Evolutionary conservation across 768 basidiomycete species (phyloP).

Genomic region (Leucosporidium yakuticum): DNA sequence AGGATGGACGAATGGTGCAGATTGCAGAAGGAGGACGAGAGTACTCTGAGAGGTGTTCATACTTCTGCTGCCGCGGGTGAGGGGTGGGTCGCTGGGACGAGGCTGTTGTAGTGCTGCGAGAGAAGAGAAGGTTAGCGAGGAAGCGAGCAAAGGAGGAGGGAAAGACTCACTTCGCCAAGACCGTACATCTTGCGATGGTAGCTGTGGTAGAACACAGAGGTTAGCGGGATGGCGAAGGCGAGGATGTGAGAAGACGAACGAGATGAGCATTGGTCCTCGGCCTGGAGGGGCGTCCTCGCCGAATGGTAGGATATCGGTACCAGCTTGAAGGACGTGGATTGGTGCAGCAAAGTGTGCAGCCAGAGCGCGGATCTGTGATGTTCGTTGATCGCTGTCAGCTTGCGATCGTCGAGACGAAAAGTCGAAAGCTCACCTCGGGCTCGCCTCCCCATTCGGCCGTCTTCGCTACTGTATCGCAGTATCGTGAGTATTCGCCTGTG

Average conservation of each 20-base stretch:
- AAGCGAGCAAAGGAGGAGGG: neutral
- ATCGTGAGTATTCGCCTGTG: conserved; percentile 48
- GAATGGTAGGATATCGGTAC: conserved; percentile 58
- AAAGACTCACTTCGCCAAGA: conserved; percentile 58
- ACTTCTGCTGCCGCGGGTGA: no score
- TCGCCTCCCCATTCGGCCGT: conserved; percentile 97
- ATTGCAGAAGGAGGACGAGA: no score
- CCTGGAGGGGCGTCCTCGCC: conserved; percentile 69
- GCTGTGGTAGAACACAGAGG: conserved; percentile 60
- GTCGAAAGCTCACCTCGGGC: conserved; percentile 56
- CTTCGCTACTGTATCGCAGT: conserved; percentile 69
- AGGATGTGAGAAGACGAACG: conserved; percentile 33
- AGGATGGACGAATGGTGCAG: no score
- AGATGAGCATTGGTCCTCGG: conserved; percentile 41
- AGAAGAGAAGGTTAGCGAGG: no score
- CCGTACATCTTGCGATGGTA: conserved; percentile 94
- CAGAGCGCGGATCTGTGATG: conserved; percentile 71
- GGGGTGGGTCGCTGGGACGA: neutral
- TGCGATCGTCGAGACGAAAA: neutral
- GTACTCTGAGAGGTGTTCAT: no score
- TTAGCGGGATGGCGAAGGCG: neutral
- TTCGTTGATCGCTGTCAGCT: neutral
- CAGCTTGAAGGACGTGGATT: conserved; percentile 84
- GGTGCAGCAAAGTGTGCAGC: conserved; percentile 72
- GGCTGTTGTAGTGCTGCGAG: conserved; percentile 11